These are phyloP conservation scores for Skeletonema marinoi DNA, from an alignment of 108 stramenopile genomes.

Conservation along the genomic window DNA sequence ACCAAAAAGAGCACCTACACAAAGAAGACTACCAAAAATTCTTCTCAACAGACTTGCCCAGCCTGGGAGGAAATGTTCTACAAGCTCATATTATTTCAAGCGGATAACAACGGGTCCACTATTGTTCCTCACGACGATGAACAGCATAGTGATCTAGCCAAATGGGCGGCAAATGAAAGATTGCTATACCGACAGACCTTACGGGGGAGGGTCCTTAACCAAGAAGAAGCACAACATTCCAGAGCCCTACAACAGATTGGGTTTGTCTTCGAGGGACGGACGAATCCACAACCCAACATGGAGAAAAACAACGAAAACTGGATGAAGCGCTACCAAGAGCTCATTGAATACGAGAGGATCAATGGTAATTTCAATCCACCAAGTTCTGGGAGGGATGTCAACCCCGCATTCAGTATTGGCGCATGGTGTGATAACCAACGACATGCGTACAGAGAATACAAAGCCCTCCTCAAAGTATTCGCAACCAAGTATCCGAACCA, in stretches of 20 bases:
- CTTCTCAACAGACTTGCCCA: neutral
- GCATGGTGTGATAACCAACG: neutral
- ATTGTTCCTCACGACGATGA: neutral
- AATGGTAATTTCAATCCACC: slow-evolving; percentile 24
- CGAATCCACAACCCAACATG: no score
- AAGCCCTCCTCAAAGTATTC: no score
- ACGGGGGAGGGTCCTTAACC: neutral
- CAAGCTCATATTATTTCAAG: neutral
- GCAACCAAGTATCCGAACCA: no score
- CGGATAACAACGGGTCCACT: neutral
- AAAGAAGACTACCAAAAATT: no score
- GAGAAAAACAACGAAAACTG: slow-evolving; percentile 13
- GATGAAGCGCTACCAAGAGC: slow-evolving; percentile 20
- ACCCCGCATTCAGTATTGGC: neutral
- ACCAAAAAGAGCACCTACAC: no score
- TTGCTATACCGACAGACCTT: neutral
- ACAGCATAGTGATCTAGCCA: neutral
- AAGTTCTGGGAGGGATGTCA: neutral
- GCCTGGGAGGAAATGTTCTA: neutral
- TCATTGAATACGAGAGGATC: neutral
- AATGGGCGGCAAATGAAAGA: neutral
- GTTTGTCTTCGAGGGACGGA: no score
- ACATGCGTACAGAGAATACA: no score
- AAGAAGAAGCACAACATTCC: no score
- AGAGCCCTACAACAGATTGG: no score